Evolutionary conservation across 495 filamentous ascomycete genomes (phyloP), one percentile per base, ranked within the genome.

Genomic region (Apodospora peruviana): DNA sequence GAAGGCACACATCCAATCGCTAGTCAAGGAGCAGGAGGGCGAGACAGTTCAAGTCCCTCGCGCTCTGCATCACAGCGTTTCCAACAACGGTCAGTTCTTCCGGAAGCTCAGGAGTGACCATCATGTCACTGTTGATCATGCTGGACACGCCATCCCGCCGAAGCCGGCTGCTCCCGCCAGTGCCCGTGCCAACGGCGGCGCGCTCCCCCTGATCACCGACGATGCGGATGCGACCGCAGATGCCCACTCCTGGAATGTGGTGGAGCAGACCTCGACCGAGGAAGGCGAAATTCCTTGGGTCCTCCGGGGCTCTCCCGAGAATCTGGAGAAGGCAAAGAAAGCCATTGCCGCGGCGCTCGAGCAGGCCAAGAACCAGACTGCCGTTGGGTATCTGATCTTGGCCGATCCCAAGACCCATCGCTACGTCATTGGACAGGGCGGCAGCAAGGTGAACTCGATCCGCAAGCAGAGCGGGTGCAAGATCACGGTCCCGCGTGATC

Each of bases 31-130:
- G 53, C 84, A 88, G 52, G 85, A 90, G 55, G 89, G 90, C 45
- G 89, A 93, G 76, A 91, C 86, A 0, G 68, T 96, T 12, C 77
- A 86, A 42, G 76, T 99, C 20, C 93, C 93, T 9, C 76, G 81
- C 32, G 78, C 81, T 51, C 67, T 93, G 41, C 91, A 97, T 68
- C 87, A 96, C 60, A 68, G 72, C 52, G 75, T 99, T 51, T 76
- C 91, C 41, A 90, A 96, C 61, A 91, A 91, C 50, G 93, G 93
- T 16, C 81, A 87, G 50, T 86, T 97, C 73, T 94, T 97, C 83
- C 88, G 89, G 45, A 84, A 77, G 47, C 78, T 96, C 24, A 83
- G 83, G 52, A 87, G 82, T 55, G 86, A 95, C 53, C 76, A 88
- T 66, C 79, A 83, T 37, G 89, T 99, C 53, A 90, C 83, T 1